Evolutionary conservation across 2,329 filamentous ascomycete genomes (phyloP).

Genomic region (Diaporthe destruens): DNA sequence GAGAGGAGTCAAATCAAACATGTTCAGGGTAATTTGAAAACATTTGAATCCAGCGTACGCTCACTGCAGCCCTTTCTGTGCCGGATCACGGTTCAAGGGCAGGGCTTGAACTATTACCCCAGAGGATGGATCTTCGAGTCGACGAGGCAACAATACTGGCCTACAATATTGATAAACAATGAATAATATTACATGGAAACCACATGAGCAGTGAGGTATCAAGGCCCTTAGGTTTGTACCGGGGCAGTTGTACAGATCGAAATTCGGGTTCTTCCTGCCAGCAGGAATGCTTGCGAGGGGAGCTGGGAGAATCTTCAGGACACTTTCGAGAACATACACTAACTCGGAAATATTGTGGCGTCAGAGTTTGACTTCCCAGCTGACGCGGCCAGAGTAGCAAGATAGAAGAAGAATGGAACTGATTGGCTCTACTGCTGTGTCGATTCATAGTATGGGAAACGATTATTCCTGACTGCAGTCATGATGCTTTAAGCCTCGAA

Average conservation of each 20-base stretch:
- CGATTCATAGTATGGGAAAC: not conserved
- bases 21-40: constrained; percentile 77
- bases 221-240: not conserved
- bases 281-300: constrained; percentile 5
- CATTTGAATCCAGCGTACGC: constrained; percentile 41
- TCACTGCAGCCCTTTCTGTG: not conserved
- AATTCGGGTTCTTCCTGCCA: constrained; percentile 9
- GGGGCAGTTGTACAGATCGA: constrained; percentile 14
- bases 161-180: constrained; percentile 1
- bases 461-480: not conserved
- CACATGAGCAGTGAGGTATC: not conserved
- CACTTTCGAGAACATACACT: not conserved
- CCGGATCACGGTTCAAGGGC: not conserved
- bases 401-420: not conserved
- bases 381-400: constrained; percentile 2
- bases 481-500: not conserved
- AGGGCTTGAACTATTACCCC: too few relatives aligned
- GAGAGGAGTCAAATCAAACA: constrained; percentile 79
- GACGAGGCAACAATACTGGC: not conserved
- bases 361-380: constrained; percentile 1
- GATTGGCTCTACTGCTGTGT: constrained; percentile 12
- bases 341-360: too few relatives aligned
- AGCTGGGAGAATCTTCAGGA: too few relatives aligned
- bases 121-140: not conserved
- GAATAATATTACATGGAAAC: constrained; percentile 10